phyloP scores from a whole-genome alignment of 371 early-diverging fungal genomes.

The Mortierella sp. region DNA sequence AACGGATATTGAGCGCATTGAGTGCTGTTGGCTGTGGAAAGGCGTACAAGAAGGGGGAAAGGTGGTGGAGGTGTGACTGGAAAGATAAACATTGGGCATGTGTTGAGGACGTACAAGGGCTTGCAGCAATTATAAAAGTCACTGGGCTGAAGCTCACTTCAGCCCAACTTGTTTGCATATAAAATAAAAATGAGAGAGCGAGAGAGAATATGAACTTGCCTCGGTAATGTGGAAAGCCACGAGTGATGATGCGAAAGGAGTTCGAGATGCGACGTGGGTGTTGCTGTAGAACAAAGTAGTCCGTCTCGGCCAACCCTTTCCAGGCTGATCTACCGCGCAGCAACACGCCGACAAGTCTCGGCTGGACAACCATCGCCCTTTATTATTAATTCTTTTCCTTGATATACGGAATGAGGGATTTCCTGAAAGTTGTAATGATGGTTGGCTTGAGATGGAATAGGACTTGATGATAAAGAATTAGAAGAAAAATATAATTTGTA shows the following conservation, averaged over 20 bases:
- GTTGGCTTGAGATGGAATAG: neutral
- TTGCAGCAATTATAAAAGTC: too few relatives aligned
- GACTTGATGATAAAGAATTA: neutral
- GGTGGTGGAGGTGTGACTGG: too few relatives aligned
- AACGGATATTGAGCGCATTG: too few relatives aligned
- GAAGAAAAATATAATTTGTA: neutral
- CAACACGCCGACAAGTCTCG: conserved; percentile 46
- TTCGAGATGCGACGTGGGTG: conserved; percentile 37
- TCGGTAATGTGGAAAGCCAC: conserved; percentile 57
- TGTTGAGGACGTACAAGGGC: too few relatives aligned
- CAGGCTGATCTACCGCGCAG: conserved; percentile 50
- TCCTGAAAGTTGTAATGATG: neutral
- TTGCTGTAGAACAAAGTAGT: conserved; percentile 52
- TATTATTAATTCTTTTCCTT: neutral
- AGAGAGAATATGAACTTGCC: conserved; percentile 18
- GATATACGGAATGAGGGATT: neutral
- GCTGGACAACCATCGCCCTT: conserved; percentile 43
- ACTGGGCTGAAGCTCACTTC: neutral
- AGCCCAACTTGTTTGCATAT: neutral
- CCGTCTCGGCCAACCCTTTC: conserved; percentile 53
- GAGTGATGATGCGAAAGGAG: conserved; percentile 54
- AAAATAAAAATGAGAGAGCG: neutral
- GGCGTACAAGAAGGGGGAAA: too few relatives aligned
- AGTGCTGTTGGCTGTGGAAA: too few relatives aligned
- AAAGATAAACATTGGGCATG: too few relatives aligned